Base-by-base conservation (phyloP, 163 green algal genomes). In the Volvox carteri region DNA sequence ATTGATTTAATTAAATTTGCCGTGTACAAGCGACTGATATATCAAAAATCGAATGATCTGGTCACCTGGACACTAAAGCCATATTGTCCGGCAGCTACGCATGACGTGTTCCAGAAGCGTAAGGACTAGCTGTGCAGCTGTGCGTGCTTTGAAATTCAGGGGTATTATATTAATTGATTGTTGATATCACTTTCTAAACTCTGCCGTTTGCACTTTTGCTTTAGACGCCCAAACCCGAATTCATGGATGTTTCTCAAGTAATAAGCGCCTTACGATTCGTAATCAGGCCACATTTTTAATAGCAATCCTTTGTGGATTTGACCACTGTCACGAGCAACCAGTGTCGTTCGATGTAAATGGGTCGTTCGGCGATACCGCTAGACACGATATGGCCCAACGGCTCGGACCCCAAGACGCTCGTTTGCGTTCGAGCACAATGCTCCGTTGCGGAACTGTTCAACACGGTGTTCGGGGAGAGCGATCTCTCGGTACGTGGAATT, bases 401-500 rank as follows among this genome's bases (percentile, higher is more conserved):
- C 18, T 67, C 52, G 0, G 84, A 89, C 28, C 70, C 84, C 9
- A 89, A 89, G 52, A 81, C 84, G 16, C 84, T 89, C 1, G 12
- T 84, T 1, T 84, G 68, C 37, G 37, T 83, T 9, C 35, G 70
- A 42, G 84, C 54, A 41, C 70, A 75, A 48, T 89, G 84, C n/a
- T 67, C 52, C 14, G 84, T 58, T 33, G 68, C 18, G 39, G 52
- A 89, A 4, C 70, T 89, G 6, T 89, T 89, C 70, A 84, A 48
- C 11, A 76, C 84, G 28, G 14, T 89, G 9, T 89, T 87, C 37
- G 84, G 46, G 52, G 28, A 65, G 70, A 21, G 50, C 25, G 84
- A 89, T 75, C 84, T 89, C 28, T 37, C 77, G 68, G 84, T 88
- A n/a, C 19, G 79, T 80, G 33, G n/a, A n/a, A n/a, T n/a, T n/a